phyloP scores from a whole-genome alignment of 495 filamentous ascomycete genomes.

The Cairneyella variabilis region DNA sequence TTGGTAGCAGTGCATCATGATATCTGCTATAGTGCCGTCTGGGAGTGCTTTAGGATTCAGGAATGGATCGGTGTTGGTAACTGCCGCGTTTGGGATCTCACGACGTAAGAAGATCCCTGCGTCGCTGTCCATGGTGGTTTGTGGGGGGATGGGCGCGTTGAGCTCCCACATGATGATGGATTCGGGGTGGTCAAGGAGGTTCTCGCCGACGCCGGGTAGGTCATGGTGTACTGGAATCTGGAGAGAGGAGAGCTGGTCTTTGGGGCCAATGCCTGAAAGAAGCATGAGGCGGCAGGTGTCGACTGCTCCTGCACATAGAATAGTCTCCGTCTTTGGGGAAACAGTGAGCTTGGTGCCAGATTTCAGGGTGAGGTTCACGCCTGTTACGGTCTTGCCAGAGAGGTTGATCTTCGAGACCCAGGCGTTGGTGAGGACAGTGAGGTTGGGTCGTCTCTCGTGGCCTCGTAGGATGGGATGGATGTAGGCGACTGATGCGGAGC shows the following conservation, averaged over 20 bases:
- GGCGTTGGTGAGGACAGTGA: constrained; percentile 74
- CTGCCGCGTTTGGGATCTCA: constrained; percentile 58
- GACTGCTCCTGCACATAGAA: constrained; percentile 74
- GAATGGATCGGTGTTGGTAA: constrained; percentile 26
- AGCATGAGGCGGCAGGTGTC: constrained; percentile 45
- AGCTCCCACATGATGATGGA: constrained; percentile 67
- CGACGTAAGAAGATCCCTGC: constrained; percentile 81
- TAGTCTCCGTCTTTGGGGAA: constrained; percentile 62
- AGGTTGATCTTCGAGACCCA: constrained; percentile 78
- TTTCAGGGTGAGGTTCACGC: constrained; percentile 63
- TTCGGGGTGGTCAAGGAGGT: constrained; percentile 57
- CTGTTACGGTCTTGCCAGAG: constrained; percentile 54
- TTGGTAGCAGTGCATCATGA: constrained; percentile 94
- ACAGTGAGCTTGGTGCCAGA: constrained; percentile 58
- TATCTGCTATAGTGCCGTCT: constrained; percentile 67
- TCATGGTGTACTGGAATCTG: constrained; percentile 67
- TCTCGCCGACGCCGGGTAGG: constrained; percentile 75
- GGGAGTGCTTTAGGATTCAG: constrained; percentile 31
- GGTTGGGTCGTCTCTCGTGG: constrained; percentile 69
- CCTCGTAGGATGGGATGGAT: constrained; percentile 80
- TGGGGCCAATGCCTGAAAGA: constrained; percentile 73
- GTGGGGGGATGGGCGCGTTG: constrained; percentile 66
- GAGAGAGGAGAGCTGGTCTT: constrained; percentile 56
- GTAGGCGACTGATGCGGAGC: constrained; percentile 79
- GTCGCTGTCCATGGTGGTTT: constrained; percentile 84